Percentiles rank a stretch among this genome's conserved stretches.
Conservation (phyloP, 1,284 basidiomycete species). For the Fomitopsis betulina region DNA sequence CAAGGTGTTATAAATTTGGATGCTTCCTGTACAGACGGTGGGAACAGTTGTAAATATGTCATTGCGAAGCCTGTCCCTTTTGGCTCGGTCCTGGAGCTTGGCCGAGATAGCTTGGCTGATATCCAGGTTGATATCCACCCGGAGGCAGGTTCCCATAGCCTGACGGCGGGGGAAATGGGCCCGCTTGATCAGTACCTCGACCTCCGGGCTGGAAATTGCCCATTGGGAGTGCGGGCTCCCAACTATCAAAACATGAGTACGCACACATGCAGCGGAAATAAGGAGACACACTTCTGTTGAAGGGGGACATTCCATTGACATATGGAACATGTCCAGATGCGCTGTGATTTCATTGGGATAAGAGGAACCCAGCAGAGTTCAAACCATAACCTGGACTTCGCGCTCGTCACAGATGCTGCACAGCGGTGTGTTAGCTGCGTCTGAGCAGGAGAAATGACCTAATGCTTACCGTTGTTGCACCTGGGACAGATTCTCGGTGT, state of each 20-base stretch:
- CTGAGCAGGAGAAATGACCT: conserved; percentile 2
- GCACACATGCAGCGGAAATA: conserved; percentile 3
- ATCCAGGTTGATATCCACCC: conserved; percentile 20
- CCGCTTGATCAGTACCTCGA: conserved; percentile 10
- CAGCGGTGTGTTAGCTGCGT: not conserved
- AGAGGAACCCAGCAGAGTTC: conserved; percentile 49
- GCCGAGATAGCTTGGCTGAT: conserved; percentile 25
- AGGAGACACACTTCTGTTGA: conserved; percentile 37
- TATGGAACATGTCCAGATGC: conserved; percentile 48
- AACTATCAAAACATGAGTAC: conserved; percentile 25
- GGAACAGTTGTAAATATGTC: not conserved
- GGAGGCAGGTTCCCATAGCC: conserved; percentile 15
- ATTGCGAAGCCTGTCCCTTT: not conserved
- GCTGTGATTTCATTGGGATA: conserved; percentile 39
- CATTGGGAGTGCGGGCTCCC: conserved; percentile 36
- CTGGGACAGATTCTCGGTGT: conserved; percentile 42
- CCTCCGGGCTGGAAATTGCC: conserved; percentile 22
- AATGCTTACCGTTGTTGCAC: conserved; percentile 41
- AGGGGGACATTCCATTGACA: conserved; percentile 44
- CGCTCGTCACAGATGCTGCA: conserved; percentile 40
- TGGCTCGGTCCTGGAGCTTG: conserved; percentile 10
- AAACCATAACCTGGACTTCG: conserved; percentile 48
- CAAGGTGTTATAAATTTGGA: not conserved
- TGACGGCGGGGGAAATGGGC: conserved; percentile 7
- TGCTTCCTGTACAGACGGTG: not conserved